Base-by-base conservation (phyloP, 805 yeast species). In the Metschnikowia anglica region DNA sequence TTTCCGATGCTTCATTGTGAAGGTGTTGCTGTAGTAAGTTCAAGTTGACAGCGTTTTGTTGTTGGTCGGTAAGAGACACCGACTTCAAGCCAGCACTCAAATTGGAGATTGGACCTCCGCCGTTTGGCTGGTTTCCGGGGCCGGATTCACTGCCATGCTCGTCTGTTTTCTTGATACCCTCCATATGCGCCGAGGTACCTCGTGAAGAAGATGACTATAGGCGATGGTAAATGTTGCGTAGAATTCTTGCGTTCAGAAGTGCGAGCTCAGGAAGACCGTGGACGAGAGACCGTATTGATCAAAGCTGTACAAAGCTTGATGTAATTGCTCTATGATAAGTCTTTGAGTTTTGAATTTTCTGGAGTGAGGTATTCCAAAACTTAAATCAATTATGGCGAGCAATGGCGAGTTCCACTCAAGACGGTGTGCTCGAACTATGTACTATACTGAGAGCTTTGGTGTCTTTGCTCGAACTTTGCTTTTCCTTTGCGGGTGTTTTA, bases 81-180 rank as follows among this genome's bases (percentile, higher is more conserved):
- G 68, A 61, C 54, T 70, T 69, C 45, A 73, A 62, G 13, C 77
- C 77, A 2, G 75, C 77, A 5, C 73, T 66, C 37, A 73, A 60
- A 48, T 71, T 67, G 34, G 75, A 70, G 42, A 73, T 73, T 41
- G 71, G 67, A 6, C 48, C 54, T 4, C 42, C 44, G 17, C 27
- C 31, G n/a, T 41, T 35, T 12, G 44, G 13, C 29, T 40, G 34
- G 37, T 33, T 16, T 30, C 8, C 27, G 27, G 24, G 19, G 31
- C 37, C 41, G 11, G 8, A 26, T 25, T 48, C 43, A 9, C 30
- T 15, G 16, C n/a, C 41, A 24, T 42, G 39, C 19, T 43, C 43
- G 31, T 37, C 47, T 29, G 39, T 24, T 37, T 38, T 37, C 27
- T 37, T 42, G 17, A 33, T 28, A 24, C 32, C 39, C 18, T 43